Percentiles rank a stretch among this genome's conserved stretches.
These are phyloP conservation scores for Podospora pseudoanserina DNA, from an alignment of 495 filamentous ascomycete genomes.

Conservation along the genomic window DNA sequence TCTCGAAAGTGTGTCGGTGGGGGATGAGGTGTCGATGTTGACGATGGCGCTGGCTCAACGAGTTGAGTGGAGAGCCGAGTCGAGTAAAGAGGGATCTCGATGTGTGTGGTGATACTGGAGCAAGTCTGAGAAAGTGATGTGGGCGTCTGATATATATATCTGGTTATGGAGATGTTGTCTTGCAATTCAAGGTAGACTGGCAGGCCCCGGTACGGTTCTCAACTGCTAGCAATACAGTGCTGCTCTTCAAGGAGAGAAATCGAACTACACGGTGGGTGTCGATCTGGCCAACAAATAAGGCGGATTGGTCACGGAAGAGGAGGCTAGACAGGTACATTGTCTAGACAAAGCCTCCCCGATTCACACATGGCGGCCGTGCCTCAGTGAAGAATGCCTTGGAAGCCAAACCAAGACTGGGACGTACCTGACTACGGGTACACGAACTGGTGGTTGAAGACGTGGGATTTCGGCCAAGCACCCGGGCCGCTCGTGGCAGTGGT, in stretches of 20 bases:
- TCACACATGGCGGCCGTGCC: background rate
- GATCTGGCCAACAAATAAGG: background rate
- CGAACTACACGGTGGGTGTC: background rate
- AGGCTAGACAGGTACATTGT: background rate
- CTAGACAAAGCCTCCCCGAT: background rate
- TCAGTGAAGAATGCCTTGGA: background rate
- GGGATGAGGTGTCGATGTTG: background rate
- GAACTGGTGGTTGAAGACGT: background rate
- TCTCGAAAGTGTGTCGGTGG: background rate
- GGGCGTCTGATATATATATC: background rate
- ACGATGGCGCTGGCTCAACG: background rate
- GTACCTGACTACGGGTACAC: background rate
- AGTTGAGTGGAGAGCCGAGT: background rate
- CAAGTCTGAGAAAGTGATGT: background rate
- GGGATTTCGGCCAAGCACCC: background rate
- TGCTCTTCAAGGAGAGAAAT: background rate
- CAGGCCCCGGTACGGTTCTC: background rate
- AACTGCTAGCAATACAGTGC: background rate
- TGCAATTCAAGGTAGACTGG: background rate
- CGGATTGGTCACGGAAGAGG: background rate
- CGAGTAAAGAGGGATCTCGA: background rate
- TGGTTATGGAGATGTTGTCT: background rate
- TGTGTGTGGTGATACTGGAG: background rate
- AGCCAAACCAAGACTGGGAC: background rate
- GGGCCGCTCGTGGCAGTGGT: background rate